These are phyloP conservation scores for Coemansia sp. DNA, from an alignment of 192 early-diverging fungal species.

Conservation along the genomic window DNA sequence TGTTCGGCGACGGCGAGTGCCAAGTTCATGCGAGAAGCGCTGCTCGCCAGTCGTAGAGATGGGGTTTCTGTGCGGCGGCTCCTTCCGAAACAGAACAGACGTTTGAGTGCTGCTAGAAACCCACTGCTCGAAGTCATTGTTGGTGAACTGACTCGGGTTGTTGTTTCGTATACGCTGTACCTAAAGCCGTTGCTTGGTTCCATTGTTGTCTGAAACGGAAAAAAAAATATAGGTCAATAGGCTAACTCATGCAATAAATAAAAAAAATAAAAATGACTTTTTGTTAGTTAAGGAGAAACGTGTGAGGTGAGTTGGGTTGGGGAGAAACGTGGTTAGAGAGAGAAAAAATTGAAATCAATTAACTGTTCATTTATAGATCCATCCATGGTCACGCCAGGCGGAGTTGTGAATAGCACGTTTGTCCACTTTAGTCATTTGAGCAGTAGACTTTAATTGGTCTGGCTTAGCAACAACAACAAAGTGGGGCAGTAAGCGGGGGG, in stretches of 20 bases:
- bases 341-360: neutral
- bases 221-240: neutral
- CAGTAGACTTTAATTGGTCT: slow-evolving; percentile 11
- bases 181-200: neutral
- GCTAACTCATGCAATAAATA: neutral
- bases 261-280: neutral
- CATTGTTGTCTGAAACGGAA: neutral
- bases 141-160: neutral
- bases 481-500: neutral
- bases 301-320: neutral
- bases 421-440: neutral
- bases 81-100: slow-evolving; percentile 10
- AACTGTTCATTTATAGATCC: neutral
- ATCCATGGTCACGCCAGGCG: neutral
- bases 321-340: neutral
- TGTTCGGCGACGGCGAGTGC: slow-evolving; percentile 45
- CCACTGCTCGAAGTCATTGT: neutral
- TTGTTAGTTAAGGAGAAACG: neutral
- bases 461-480: neutral
- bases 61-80: neutral
- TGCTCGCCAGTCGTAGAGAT: slow-evolving; percentile 8
- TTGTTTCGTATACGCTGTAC: slow-evolving; percentile 10
- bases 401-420: neutral
- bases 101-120: slow-evolving; percentile 12
- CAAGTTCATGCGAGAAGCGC: slow-evolving; percentile 26